Conservation (phyloP, 768 basidiomycete genomes). For the Psilocybe tampanensis region DNA sequence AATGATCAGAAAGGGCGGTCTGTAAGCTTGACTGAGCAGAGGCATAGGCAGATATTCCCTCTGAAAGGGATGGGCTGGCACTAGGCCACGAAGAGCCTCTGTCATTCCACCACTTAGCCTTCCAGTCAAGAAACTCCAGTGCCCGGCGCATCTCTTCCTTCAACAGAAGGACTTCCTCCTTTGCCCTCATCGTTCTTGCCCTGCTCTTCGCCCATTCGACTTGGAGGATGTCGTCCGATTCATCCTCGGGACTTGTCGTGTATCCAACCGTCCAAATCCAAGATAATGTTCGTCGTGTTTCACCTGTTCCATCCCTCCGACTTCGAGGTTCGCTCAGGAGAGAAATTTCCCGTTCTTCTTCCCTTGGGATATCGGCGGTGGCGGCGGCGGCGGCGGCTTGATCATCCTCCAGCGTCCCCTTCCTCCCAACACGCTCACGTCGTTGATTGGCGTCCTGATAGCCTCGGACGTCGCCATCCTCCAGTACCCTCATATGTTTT, state of each 20-base stretch:
- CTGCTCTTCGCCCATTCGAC: background rate
- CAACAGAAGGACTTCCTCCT: background rate
- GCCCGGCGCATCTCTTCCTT: background rate
- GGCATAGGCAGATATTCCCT: background rate
- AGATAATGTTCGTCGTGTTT: slow-evolving; percentile 4
- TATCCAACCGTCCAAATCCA: slow-evolving; percentile 8
- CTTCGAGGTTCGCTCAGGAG: background rate
- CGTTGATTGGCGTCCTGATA: slow-evolving; percentile 11
- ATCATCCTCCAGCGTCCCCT: slow-evolving; percentile 10
- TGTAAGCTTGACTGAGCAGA: background rate
- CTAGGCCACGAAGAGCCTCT: background rate
- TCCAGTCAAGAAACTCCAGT: background rate
- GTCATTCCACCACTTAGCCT: background rate
- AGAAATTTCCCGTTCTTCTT: background rate
- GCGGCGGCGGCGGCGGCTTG: background rate
- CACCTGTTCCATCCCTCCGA: background rate
- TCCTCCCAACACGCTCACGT: background rate
- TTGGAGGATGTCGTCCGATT: background rate
- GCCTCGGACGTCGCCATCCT: slow-evolving; percentile 6
- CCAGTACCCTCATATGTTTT: background rate
- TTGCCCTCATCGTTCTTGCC: background rate
- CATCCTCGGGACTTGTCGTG: background rate
- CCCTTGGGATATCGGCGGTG: too few relatives aligned
- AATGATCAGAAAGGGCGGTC: background rate
- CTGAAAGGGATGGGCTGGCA: background rate